phyloP scores from a whole-genome alignment of 2,329 filamentous ascomycete genomes.

The Fusarium penzigii region DNA sequence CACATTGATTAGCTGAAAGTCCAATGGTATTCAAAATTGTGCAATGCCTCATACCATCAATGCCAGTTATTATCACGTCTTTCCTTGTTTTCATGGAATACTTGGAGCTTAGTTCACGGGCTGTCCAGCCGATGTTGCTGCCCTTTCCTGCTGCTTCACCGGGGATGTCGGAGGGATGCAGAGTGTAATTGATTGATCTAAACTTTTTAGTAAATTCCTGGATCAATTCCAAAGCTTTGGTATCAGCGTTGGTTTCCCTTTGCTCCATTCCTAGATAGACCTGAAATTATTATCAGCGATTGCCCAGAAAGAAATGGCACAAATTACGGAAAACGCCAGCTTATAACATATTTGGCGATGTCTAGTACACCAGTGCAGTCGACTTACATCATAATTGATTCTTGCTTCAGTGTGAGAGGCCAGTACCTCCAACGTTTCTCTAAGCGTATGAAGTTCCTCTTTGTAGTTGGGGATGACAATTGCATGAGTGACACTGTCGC shows the following conservation, averaged over 20 bases:
- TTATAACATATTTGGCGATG: not conserved
- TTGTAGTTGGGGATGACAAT: slow-evolving; percentile 76
- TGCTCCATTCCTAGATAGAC: slow-evolving; percentile 74
- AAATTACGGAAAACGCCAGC: too few species aligned
- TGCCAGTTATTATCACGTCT: slow-evolving; percentile 69
- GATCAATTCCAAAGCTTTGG: slow-evolving; percentile 64
- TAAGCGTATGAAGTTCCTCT: slow-evolving; percentile 68
- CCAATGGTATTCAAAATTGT: not conserved
- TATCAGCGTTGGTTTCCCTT: slow-evolving; percentile 60
- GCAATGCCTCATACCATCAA: slow-evolving; percentile 60
- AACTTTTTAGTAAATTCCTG: slow-evolving; percentile 66
- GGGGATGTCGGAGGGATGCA: slow-evolving; percentile 66
- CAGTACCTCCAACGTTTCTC: slow-evolving; percentile 68
- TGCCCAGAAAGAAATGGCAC: too few species aligned
- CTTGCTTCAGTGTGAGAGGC: slow-evolving; percentile 66
- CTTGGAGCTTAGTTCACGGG: slow-evolving; percentile 63
- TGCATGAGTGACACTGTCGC: slow-evolving; percentile 57
- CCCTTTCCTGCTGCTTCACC: slow-evolving; percentile 73
- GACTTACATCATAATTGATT: slow-evolving; percentile 68
- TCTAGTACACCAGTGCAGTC: not conserved
- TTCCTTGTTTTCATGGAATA: slow-evolving; percentile 55
- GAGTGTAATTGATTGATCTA: slow-evolving; percentile 64
- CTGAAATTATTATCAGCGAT: slow-evolving; percentile 38
- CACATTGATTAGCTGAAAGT: too few species aligned
- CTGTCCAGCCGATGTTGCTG: slow-evolving; percentile 73